Base-by-base conservation (phyloP, 768 basidiomycete species). In the Amanita thiersii region DNA sequence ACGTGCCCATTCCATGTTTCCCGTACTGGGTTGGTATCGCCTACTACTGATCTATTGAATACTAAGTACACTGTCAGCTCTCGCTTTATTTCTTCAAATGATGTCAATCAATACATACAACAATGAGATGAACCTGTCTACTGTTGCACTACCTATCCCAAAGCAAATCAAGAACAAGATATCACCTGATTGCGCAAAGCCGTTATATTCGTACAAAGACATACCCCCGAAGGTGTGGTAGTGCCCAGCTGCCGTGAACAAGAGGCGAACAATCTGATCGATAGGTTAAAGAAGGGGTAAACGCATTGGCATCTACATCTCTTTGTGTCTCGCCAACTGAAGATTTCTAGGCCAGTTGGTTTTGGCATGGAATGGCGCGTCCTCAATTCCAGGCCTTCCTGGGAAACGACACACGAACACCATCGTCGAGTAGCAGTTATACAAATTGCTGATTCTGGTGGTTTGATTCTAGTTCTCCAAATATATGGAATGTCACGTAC, bases 351-450 rank as follows among this genome's bases (percentile, higher is more conserved):
- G 10, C 55, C 62, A n/a, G 21, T 64, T 15, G 60, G 57, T 9
- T 52, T 62, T 26, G 62, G 62, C 43, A 52, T 61, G 33, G 62
- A 64, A 44, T 64, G 62, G 62, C 53, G 56, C 19, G 56, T 58
- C 26, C 39, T 54, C 18, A 52, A 39, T 12, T 41, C 43, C 3
- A 40, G 45, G 12, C 29, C 40, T 3, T 21, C 7, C 18, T 45
- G 37, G 8, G 33, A 36, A 5, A 17, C 37, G n/a, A n/a, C n/a
- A n/a, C n/a, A n/a, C n/a, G n/a, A 37, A 2, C 15, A 39, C 9
- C 55, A 60, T 26, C 44, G n/a, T n/a, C n/a, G 51, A 31, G 51
- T 50, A 20, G 60, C 63, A 1, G 54, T 63, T 14, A 52, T 63
- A 20, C 63, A 64, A 45, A 34, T 64, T 14, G 56, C 57, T 10